phyloP scores from a whole-genome alignment of 805 yeast species.

The Yarrowia sp. region DNA sequence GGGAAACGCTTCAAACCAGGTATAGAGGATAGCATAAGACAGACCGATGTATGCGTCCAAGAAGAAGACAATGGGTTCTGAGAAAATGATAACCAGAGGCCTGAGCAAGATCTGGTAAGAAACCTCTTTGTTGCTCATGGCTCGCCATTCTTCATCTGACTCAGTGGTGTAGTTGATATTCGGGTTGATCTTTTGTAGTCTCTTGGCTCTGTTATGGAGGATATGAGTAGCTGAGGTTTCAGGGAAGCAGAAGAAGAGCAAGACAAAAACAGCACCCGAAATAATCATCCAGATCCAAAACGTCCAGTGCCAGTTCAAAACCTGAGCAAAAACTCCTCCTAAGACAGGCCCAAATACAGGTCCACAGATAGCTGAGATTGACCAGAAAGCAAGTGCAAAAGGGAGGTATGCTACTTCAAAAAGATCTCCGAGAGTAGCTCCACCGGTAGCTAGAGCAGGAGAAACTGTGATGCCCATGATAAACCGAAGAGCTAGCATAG shows the following conservation, averaged over 20 bases:
- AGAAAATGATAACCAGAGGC: conserved; percentile 47
- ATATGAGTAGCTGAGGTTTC: conserved; percentile 51
- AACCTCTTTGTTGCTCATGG: conserved; percentile 18
- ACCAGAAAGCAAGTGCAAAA: conserved; percentile 52
- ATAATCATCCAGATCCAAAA: conserved; percentile 46
- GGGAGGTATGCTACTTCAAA: conserved; percentile 46
- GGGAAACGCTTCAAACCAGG: conserved; percentile 60
- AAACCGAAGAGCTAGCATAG: conserved; percentile 53
- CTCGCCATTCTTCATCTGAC: conserved; percentile 45
- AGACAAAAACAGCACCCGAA: conserved; percentile 38
- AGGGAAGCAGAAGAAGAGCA: conserved; percentile 48
- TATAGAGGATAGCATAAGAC: conserved; percentile 49
- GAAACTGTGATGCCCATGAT: conserved; percentile 75
- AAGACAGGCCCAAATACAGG: conserved; percentile 56
- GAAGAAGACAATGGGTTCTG: conserved; percentile 53
- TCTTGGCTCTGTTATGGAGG: conserved; percentile 48
- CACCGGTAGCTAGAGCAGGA: conserved; percentile 84
- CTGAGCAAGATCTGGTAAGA: conserved; percentile 30
- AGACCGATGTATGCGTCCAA: conserved; percentile 50
- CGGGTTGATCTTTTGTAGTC: conserved; percentile 47
- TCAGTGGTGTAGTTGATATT: conserved; percentile 49
- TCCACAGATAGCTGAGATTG: conserved; percentile 52
- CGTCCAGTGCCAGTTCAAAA: conserved; percentile 54
- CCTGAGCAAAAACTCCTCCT: conserved; percentile 50
- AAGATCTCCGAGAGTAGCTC: conserved; percentile 57